Evolutionary conservation across 1,139 yeast species (phyloP).

Genomic region (Yamadazyma atmosphaerica): DNA sequence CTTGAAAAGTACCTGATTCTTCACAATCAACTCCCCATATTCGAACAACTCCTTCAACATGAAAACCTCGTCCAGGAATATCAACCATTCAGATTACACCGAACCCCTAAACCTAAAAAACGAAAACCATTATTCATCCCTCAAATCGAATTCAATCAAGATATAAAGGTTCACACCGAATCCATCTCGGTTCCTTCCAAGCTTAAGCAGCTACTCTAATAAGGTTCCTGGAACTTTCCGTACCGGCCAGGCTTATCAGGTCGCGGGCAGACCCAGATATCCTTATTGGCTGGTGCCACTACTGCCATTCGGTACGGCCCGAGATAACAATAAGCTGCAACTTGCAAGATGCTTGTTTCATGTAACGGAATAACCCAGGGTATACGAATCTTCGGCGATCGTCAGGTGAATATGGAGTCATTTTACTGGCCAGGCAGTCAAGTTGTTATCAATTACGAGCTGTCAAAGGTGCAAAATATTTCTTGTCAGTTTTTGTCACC

Average conservation of each 20-base stretch:
- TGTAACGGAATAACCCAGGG: background rate
- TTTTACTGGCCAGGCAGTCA: too few species aligned
- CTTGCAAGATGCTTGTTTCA: too few species aligned
- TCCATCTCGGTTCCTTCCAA: background rate
- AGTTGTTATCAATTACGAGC: too few species aligned
- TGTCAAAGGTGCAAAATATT: too few species aligned
- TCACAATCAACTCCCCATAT: background rate
- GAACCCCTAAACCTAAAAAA: background rate
- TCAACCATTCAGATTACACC: background rate
- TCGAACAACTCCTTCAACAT: background rate
- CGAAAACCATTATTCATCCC: background rate
- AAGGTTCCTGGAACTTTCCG: background rate
- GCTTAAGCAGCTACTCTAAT: background rate
- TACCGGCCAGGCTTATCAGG: background rate
- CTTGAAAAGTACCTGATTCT: slow-evolving; percentile 1
- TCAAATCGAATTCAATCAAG: background rate
- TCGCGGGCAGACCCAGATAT: background rate
- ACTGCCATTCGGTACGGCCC: too few species aligned
- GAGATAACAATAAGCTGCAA: too few species aligned
- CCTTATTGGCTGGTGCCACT: background rate
- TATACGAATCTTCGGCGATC: too few species aligned
- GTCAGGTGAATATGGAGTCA: too few species aligned
- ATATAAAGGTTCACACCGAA: background rate
- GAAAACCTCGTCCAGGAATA: background rate
- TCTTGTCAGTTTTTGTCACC: too few species aligned